phyloP scores from a whole-genome alignment of 192 early-diverging fungal genomes.

The Coemansia sp. region DNA sequence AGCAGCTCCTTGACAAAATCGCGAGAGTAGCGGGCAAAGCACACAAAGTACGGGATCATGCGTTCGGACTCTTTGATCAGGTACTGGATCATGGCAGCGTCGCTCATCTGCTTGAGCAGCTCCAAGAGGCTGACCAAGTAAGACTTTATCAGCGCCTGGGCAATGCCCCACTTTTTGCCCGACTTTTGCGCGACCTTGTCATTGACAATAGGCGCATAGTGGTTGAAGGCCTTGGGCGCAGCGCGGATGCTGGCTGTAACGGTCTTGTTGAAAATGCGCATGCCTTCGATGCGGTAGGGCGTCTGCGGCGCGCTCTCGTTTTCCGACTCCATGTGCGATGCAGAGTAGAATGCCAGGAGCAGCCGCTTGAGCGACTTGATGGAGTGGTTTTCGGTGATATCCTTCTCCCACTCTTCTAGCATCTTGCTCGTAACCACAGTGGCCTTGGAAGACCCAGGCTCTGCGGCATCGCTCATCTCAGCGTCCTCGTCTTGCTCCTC shows the following conservation, averaged over 20 bases:
- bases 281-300: conserved; percentile 70
- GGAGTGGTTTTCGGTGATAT: conserved; percentile 60
- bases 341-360: conserved; percentile 81
- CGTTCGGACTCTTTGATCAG: conserved; percentile 79
- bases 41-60: conserved; percentile 70
- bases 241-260: conserved; percentile 71
- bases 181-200: conserved; percentile 29
- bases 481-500: conserved; percentile 44
- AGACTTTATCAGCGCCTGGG: conserved; percentile 78
- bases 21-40: conserved; percentile 76
- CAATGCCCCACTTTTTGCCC: conserved; percentile 65
- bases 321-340: conserved; percentile 70
- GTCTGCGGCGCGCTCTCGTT: conserved; percentile 53
- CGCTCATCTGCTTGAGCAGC: conserved; percentile 79
- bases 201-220: conserved; percentile 57
- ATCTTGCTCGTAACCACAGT: conserved; percentile 68
- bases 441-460: conserved; percentile 16
- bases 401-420: conserved; percentile 69
- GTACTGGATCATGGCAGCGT: conserved; percentile 79
- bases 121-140: conserved; percentile 72
- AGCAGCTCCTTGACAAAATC: conserved; percentile 68
- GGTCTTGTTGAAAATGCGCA: conserved; percentile 75
- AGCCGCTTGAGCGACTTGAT: conserved; percentile 68
- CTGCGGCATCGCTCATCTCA: conserved; percentile 43
- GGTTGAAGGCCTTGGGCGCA: conserved; percentile 64